Percentiles rank a stretch among this genome's conserved stretches.
These are phyloP conservation scores for Nemania sp. DNA, from an alignment of 2,329 filamentous ascomycete species.

Conservation along the genomic window DNA sequence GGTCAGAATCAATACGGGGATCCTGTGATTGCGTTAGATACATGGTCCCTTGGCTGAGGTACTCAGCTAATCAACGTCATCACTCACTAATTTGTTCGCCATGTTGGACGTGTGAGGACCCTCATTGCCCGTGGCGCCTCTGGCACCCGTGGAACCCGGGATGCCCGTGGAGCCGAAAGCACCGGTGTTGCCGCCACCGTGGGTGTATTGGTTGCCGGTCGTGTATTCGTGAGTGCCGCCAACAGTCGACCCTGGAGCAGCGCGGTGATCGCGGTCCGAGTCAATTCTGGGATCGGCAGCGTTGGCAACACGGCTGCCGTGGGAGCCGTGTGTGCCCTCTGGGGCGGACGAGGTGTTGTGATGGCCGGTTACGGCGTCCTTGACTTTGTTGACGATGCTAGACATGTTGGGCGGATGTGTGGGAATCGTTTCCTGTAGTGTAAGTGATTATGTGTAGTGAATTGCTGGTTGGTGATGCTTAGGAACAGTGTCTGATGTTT, in stretches of 20 bases:
- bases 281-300: constrained; percentile 43
- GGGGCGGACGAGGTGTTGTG: constrained; percentile 39
- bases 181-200: constrained; percentile 4
- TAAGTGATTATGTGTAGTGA: neutral
- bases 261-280: constrained; percentile 42
- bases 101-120: constrained; percentile 54
- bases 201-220: constrained; percentile 31
- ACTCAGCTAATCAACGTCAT: neutral
- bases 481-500: constrained; percentile 3
- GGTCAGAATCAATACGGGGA: constrained; percentile 59
- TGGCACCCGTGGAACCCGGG: constrained; percentile 29
- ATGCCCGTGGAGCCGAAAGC: constrained; percentile 26
- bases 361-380: constrained; percentile 57
- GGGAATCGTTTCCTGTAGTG: neutral
- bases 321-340: constrained; percentile 41
- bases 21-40: constrained; percentile 40
- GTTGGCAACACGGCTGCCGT: constrained; percentile 36
- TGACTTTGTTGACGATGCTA: constrained; percentile 62
- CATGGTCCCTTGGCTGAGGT: neutral
- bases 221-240: constrained; percentile 34
- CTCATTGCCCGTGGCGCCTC: constrained; percentile 30
- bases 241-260: constrained; percentile 33
- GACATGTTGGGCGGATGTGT: constrained; percentile 53
- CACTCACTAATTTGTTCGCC: constrained; percentile 49
- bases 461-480: neutral